Base-by-base conservation (phyloP, 2,329 filamentous ascomycete species). In the Fusarium sp. region DNA sequence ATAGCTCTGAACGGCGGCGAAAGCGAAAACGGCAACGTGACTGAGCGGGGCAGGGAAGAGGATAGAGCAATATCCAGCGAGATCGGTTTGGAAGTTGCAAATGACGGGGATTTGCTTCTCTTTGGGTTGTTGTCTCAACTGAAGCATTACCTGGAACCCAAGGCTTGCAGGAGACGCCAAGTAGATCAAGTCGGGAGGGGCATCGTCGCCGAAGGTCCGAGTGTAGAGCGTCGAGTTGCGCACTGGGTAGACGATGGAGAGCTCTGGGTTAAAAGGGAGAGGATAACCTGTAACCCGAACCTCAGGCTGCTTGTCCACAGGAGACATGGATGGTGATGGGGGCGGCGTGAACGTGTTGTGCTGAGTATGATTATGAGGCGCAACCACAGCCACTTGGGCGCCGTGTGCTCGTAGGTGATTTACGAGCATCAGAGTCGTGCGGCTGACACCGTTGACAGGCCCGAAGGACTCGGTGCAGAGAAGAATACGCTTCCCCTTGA, bases 381-480 rank as follows among this genome's bases (percentile, higher is more conserved):
- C 90, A 36, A 92, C 90, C 7, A 92, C 88, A 9, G 89, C 89
- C 52, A 93, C 87, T 16, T 89, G 84, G 11, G 87, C 90, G 18
- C 89, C 90, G 70, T 92, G 82, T n/a, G 81, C 81, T 60, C 89
- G 86, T 18, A 93, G 82, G 70, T 92, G 91, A 75, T 89, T 88
- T 57, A 93, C 88, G 54, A 93, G 85, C 83, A 90, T 92, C 71
- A 90, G 82, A 0, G 91, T 93, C 6, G 91, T 93, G 65, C 90
- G 85, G 73, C 89, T 91, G 47, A 93, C 91, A n/a, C 91, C 91
- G 75, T 93, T 93, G 76, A 93, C 89, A 0, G 91, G 91, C 4
- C 90, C 91, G 62, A 92, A 90, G 1, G 90, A 92, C 76, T 93
- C 91, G 13, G 90, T 92, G 66, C 90, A 91, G 8, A 93, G 85